Evolutionary conservation across 345 rosid species (phyloP), one percentile per base, ranked within the genome.

Genomic region (Citrus unshiu): DNA sequence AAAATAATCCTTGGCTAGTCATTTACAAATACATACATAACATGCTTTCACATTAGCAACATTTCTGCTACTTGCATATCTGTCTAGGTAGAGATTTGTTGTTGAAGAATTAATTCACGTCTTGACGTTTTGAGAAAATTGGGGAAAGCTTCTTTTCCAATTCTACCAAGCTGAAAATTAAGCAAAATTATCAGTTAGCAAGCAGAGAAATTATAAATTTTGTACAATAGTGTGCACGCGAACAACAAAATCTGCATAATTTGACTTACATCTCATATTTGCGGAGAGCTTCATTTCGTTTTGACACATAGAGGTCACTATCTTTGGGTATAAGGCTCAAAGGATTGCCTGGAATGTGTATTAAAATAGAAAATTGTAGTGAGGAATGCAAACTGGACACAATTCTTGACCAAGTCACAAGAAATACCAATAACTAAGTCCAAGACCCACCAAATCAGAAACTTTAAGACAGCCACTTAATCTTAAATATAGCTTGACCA

Each of bases 61-160:
- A 63, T 9, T 51, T 58, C 25, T 58, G 76, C 76, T 35, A 25
- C 58, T 43, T 61, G 58, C 34, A 29, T 22, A 59, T 73, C 67
- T 60, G 35, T 73, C 51, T 13, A 30, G 75, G 27, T 46, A 27
- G 25, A 21, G 5, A 51, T 66, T 66, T 13, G 10, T 7, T 32
- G 54, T 25, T 57, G 39, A 32, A 49, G 9, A 32, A 63, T 21
- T 24, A 25, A 21, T 18, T 61, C 61, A 46, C 21, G 25, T 54
- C 75, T 77, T 49, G 78, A 71, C 49, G 86, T 83, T 84, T 87
- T 10, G 92, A 81, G 77, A 92, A 91, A 70, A 87, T 80, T 7
- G 96, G 94, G 68, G 85, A 51, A 43, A 93, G 95, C 88, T 84
- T 89, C 93, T 89, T 95, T 90, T 95, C 95, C 67, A 93, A 83